Evolutionary conservation across 208 protist genomes (phyloP).

Genomic region (Leishmania amazonensis): DNA sequence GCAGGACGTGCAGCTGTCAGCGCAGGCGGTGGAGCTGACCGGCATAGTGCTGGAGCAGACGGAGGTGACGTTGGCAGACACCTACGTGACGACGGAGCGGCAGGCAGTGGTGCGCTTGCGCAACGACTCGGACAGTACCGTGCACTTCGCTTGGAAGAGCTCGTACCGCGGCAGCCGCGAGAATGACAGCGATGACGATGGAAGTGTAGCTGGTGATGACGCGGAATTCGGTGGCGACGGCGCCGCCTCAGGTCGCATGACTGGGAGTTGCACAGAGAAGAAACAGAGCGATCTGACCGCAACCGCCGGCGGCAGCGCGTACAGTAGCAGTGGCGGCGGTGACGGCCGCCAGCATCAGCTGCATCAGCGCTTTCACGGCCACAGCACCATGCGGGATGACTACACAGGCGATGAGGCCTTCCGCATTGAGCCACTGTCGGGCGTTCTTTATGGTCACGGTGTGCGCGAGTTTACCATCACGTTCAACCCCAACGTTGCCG

Average conservation of each 20-base stretch:
- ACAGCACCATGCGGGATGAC: constrained; percentile 7
- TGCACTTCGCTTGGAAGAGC: constrained; percentile 87
- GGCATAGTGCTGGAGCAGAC: constrained; percentile 65
- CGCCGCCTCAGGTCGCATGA: background rate
- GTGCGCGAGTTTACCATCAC: constrained; percentile 86
- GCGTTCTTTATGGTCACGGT: constrained; percentile 82
- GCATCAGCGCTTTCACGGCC: background rate
- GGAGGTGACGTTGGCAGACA: constrained; percentile 73
- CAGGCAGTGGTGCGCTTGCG: constrained; percentile 81
- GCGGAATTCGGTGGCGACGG: background rate
- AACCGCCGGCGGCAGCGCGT: background rate
- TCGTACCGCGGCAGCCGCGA: constrained; percentile 26
- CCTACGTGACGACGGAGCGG: constrained; percentile 91
- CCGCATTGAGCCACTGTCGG: constrained; percentile 82
- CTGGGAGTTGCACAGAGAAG: background rate
- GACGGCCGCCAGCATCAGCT: constrained; percentile 12
- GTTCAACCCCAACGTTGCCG: constrained; percentile 88
- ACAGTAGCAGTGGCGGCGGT: background rate
- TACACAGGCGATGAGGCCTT: constrained; percentile 89
- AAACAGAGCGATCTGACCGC: background rate
- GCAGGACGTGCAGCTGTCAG: constrained; percentile 70
- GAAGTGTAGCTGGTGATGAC: constrained; percentile 1
- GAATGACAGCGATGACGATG: constrained; percentile 1
- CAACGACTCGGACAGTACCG: constrained; percentile 85
- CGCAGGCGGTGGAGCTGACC: constrained; percentile 64